Conservation (phyloP, 192 early-diverging fungal species). For the Podila minutissima region DNA sequence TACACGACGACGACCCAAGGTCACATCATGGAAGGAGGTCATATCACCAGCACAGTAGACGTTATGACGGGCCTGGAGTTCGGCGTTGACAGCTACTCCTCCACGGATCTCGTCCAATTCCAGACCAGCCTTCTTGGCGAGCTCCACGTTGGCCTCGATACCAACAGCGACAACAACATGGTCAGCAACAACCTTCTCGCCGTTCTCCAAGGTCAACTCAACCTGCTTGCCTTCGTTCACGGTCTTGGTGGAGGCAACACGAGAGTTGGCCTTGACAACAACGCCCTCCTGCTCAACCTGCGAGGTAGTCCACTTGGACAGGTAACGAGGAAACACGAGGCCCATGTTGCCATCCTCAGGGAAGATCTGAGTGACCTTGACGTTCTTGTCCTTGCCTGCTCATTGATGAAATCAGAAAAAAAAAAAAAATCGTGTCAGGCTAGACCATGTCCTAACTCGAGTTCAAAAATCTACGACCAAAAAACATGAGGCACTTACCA, state of each 20-base stretch:
- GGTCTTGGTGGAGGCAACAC: constrained; percentile 45
- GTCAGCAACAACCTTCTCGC: constrained; percentile 57
- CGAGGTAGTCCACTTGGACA: constrained; percentile 69
- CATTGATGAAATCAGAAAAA: background rate
- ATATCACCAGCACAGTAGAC: constrained; percentile 75
- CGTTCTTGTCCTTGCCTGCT: constrained; percentile 50
- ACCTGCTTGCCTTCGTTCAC: constrained; percentile 47
- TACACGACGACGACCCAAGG: constrained; percentile 70
- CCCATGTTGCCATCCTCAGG: constrained; percentile 71
- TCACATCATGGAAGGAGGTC: constrained; percentile 70
- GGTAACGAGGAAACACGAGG: constrained; percentile 67
- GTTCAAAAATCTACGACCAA: background rate
- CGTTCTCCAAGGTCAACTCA: constrained; percentile 53
- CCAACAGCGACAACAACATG: constrained; percentile 72
- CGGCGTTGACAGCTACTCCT: constrained; percentile 73
- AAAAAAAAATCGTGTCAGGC: too few relatives aligned
- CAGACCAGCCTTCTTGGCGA: constrained; percentile 67
- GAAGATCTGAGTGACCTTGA: constrained; percentile 70
- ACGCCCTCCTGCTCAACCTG: constrained; percentile 63
- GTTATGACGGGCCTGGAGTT: constrained; percentile 68
- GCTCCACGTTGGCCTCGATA: constrained; percentile 65
- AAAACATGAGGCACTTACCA: constrained; percentile 17
- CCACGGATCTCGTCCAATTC: constrained; percentile 67
- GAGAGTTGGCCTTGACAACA: constrained; percentile 54
- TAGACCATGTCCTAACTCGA: too few relatives aligned